Conservation (phyloP, 176 grass and related monocot genomes). For the Cocos nucifera region DNA sequence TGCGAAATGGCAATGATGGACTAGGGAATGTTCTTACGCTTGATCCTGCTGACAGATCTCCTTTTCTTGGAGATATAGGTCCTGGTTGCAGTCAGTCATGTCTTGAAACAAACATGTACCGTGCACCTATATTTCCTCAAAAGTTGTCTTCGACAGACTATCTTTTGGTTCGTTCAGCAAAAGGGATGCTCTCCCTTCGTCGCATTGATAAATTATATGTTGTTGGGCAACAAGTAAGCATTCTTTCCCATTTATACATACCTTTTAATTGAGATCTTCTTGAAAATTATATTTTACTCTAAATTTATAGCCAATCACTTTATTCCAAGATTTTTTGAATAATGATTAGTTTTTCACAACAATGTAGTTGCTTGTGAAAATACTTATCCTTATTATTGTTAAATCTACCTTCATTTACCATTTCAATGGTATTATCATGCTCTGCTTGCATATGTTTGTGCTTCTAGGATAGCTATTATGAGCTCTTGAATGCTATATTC, state of each 20-base stretch:
- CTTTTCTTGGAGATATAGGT: slow-evolving; percentile 78
- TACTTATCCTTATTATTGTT: too few species aligned
- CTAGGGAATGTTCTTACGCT: slow-evolving; percentile 66
- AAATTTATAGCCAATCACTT: too few species aligned
- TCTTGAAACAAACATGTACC: slow-evolving; percentile 91
- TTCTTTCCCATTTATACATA: slow-evolving; percentile 1
- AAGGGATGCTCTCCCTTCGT: slow-evolving; percentile 77
- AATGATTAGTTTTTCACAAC: too few species aligned
- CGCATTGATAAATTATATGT: slow-evolving; percentile 76
- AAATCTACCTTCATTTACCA: too few species aligned
- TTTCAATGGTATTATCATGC: too few species aligned
- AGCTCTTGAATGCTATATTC: too few species aligned
- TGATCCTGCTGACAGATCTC: slow-evolving; percentile 84
- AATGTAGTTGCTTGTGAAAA: too few species aligned
- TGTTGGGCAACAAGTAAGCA: slow-evolving; percentile 84
- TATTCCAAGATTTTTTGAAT: too few species aligned
- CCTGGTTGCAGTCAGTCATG: slow-evolving; percentile 68
- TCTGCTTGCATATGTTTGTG: too few species aligned
- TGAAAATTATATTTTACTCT: too few species aligned
- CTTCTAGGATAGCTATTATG: too few species aligned
- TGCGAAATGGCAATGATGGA: slow-evolving; percentile 49
- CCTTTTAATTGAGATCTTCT: too few species aligned
- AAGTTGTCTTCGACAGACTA: slow-evolving; percentile 73
- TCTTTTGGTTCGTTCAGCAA: slow-evolving; percentile 81
- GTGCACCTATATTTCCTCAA: slow-evolving; percentile 81